Conservation (phyloP, 169 alveolate genomes). For the Eimeria maxima region DNA sequence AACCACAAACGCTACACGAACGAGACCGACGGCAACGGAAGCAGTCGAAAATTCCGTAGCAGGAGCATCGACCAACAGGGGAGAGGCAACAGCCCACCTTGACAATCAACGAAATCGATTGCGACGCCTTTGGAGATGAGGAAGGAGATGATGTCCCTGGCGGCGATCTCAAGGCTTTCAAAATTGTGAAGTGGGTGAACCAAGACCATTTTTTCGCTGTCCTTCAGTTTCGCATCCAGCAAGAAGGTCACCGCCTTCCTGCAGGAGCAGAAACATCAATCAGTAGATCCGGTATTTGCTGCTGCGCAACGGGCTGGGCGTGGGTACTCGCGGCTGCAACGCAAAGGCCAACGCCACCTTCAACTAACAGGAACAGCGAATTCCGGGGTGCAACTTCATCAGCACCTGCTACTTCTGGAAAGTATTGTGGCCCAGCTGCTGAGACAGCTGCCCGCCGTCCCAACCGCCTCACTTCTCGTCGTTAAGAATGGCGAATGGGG, state of each 20-base stretch:
- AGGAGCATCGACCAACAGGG: neutral
- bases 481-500: conserved; percentile 90
- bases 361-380: neutral
- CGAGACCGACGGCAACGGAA: neutral
- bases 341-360: neutral
- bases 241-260: conserved; percentile 76
- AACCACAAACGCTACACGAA: neutral
- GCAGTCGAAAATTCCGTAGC: neutral
- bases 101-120: conserved; percentile 12
- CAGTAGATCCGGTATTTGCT: neutral
- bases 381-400: neutral
- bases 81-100: conserved; percentile 34
- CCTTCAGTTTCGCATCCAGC: conserved; percentile 47
- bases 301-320: neutral
- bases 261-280: neutral
- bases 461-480: conserved; percentile 86
- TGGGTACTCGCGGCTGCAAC: neutral
- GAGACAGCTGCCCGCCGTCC: neutral
- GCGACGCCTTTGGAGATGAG: conserved; percentile 1
- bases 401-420: neutral
- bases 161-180: conserved; percentile 17
- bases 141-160: conserved; percentile 16
- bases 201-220: neutral
- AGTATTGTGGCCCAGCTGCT: neutral
- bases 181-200: conserved; percentile 80